Evolutionary conservation across 345 rosid genomes (phyloP).

Genomic region (Hevea brasiliensis): DNA sequence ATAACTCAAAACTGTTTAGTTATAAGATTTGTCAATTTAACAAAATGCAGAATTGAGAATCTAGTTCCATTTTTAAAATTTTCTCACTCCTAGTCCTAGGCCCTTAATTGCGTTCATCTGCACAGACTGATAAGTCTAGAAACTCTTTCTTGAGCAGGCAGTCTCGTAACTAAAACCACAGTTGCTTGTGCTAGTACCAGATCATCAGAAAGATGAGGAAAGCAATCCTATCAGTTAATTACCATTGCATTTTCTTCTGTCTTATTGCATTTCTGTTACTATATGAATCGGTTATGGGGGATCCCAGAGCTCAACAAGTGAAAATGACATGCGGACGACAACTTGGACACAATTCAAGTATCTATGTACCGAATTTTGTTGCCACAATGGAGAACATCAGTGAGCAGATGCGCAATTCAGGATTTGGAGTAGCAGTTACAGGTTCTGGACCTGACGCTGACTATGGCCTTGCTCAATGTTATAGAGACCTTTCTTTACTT

Average conservation of each 20-base stretch:
- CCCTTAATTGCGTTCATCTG: too few relatives aligned
- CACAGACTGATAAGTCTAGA: too few relatives aligned
- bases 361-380: constrained; percentile 72
- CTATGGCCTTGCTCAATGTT: constrained; percentile 86
- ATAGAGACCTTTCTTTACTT: constrained; percentile 71
- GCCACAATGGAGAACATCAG: constrained; percentile 82
- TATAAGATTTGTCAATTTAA: too few relatives aligned
- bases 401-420: constrained; percentile 51
- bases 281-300: constrained; percentile 36
- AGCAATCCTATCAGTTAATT: not conserved
- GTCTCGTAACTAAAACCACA: constrained; percentile 11
- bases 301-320: constrained; percentile 57
- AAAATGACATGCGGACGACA: constrained; percentile 40
- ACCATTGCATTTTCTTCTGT: constrained; percentile 9
- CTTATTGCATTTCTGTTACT: constrained; percentile 19
- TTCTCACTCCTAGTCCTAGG: too few relatives aligned
- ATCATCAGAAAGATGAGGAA: constrained; percentile 27
- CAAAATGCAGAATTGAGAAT: too few relatives aligned
- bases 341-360: constrained; percentile 59
- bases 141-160: constrained; percentile 5
- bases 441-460: constrained; percentile 71
- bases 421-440: constrained; percentile 57
- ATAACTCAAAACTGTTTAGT: too few relatives aligned
- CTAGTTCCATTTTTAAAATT: too few relatives aligned
- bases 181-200: too few relatives aligned